Conservation (phyloP, 1,284 basidiomycete genomes). For the Ganoderma sinense region DNA sequence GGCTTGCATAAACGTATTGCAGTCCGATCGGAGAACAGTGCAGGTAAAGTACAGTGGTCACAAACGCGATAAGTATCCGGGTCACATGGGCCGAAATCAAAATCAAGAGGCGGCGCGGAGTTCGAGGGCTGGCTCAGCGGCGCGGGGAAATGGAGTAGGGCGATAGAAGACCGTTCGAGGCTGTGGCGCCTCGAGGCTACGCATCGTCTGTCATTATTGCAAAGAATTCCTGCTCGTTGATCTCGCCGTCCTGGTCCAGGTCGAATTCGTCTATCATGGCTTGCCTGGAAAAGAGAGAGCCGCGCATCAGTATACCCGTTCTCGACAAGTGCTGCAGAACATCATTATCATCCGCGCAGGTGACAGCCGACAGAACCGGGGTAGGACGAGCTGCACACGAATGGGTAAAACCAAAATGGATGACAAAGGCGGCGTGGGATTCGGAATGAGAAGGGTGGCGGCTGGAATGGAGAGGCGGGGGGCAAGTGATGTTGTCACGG, state of each 20-base stretch:
- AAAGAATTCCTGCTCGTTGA: constrained; percentile 93
- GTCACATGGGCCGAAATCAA: neutral
- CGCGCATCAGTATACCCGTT: constrained; percentile 1
- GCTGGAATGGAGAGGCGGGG: neutral
- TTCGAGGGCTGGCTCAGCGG: neutral
- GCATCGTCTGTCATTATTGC: constrained; percentile 97
- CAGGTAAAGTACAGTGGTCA: neutral
- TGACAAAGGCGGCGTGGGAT: neutral
- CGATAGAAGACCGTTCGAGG: neutral
- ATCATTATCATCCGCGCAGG: neutral
- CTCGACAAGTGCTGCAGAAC: neutral
- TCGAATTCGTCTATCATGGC: constrained; percentile 99
- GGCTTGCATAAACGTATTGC: neutral
- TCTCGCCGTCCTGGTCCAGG: constrained; percentile 97
- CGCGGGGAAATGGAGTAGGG: neutral
- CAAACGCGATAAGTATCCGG: neutral
- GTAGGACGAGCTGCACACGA: neutral
- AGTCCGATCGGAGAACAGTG: neutral
- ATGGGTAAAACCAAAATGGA: neutral
- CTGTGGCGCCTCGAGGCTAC: constrained; percentile 39
- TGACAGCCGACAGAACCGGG: constrained; percentile 1
- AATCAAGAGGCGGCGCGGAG: neutral
- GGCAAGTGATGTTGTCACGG: neutral
- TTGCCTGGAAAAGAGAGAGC: constrained; percentile 66
- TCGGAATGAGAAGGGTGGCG: neutral